Conservation (phyloP, 192 early-diverging fungal species). For the Backusella psychrophila region DNA sequence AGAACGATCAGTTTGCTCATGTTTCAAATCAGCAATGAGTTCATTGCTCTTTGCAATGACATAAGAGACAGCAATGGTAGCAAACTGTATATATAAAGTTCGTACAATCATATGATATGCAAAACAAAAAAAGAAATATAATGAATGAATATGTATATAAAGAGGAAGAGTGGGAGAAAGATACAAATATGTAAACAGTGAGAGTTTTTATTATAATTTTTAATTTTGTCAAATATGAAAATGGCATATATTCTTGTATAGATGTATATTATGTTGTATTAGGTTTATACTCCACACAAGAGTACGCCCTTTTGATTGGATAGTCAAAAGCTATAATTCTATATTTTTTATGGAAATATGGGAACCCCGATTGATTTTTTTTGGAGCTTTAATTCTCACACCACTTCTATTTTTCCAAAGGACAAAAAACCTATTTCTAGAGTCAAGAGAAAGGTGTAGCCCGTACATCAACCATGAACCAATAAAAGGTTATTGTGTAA, state of each 20-base stretch:
- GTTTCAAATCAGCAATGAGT: neutral
- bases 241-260: neutral
- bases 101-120: neutral
- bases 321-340: neutral
- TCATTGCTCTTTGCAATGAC: neutral
- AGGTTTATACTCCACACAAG: neutral
- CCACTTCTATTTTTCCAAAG: conserved; percentile 1
- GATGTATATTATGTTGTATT: neutral
- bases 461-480: neutral
- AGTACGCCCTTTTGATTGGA: neutral
- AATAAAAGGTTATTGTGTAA: neutral
- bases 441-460: neutral
- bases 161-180: neutral
- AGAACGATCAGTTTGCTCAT: neutral
- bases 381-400: conserved; percentile 7
- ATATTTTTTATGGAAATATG: neutral
- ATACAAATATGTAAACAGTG: neutral
- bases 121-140: neutral
- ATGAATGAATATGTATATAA: too few species aligned
- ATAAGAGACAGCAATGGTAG: neutral
- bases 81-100: neutral
- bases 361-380: neutral
- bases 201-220: neutral
- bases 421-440: neutral
- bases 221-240: neutral